Base-by-base conservation (phyloP, 495 filamentous ascomycete genomes). In the Penicillium bialowiezense region DNA sequence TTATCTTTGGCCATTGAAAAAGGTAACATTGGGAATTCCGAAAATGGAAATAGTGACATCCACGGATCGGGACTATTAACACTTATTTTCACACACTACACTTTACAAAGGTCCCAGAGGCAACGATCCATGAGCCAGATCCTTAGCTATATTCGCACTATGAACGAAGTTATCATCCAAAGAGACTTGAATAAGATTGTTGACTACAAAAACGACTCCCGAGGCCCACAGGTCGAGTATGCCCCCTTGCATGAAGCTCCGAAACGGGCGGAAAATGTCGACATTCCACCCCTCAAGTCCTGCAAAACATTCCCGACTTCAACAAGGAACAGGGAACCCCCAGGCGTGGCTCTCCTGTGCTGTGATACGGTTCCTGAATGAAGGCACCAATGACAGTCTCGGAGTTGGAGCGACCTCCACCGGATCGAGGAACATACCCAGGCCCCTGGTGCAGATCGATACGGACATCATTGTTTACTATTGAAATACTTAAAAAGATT, bases 381-480 rank as follows among this genome's bases (percentile, higher is more conserved):
- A 41, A 47, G 33, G 52, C 32, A 19, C 19, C 29, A 40, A 41
- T 53, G 19, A 42, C 54, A 55, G 47, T 24, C 26, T 35, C 10
- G 32, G 5, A 18, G 21, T 48, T 28, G 36, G 38, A 33, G 15
- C 44, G 33, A 9, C 34, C 40, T 21, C 33, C 29, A 28, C 35
- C 10, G 29, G 5, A 32, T 13, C 40, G 26, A 34, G 39, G 19
- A 58, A 46, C 57, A 61, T 53, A 44, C 48, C 28, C 41, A 40
- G 26, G 37, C 48, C 54, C 60, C 60, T 59, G 28, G 48, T 23
- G 54, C 26, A 53, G 60, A 61, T 64, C 58, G 10, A 50, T 18
- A 20, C 1, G 12, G 31, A 13, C 5, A 15, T n/a, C 15, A 28
- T 44, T 44, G 41, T 44, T 51, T 35, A 17, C 1, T 7, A 2